Percentiles rank a stretch among this genome's conserved stretches.
Evolutionary conservation across 2,329 filamentous ascomycete genomes (phyloP).

Genomic region (Phialocephala sp.): DNA sequence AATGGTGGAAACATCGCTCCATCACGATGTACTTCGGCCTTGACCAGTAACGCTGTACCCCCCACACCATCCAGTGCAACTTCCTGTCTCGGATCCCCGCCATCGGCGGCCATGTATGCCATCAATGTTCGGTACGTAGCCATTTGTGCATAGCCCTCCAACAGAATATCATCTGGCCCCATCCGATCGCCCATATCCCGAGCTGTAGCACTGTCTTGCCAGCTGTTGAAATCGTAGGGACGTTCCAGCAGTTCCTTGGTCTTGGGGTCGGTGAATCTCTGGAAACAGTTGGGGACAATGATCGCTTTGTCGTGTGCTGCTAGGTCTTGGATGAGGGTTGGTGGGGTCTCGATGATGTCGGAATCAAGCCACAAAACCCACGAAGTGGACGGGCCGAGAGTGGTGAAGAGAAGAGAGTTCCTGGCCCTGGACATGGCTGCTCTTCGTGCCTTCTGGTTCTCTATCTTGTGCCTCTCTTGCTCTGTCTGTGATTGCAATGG

Average conservation of each 20-base stretch:
- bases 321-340: conserved; percentile 87
- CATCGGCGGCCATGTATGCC: conserved; percentile 75
- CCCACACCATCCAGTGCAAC: conserved; percentile 91
- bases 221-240: conserved; percentile 97
- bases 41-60: conserved; percentile 89
- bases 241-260: conserved; percentile 75
- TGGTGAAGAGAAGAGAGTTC: conserved; percentile 95
- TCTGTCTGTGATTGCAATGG: conserved; percentile 83
- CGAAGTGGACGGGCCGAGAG: conserved; percentile 84
- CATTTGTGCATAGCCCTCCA: conserved; percentile 94
- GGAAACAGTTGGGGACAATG: conserved; percentile 94
- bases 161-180: conserved; percentile 88
- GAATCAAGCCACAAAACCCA: conserved; percentile 98
- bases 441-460: conserved; percentile 84
- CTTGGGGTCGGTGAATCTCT: conserved; percentile 75
- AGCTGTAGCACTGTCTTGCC: conserved; percentile 87
- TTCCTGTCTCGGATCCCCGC: conserved; percentile 63
- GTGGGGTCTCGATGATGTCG: conserved; percentile 89
- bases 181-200: conserved; percentile 77
- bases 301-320: conserved; percentile 87
- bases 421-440: conserved; percentile 92
- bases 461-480: conserved; percentile 86
- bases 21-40: conserved; percentile 95
- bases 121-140: conserved; percentile 91
- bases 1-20: conserved; percentile 99